These are phyloP conservation scores for Mycena latifolia DNA, from an alignment of 768 basidiomycete genomes.

Conservation along the genomic window DNA sequence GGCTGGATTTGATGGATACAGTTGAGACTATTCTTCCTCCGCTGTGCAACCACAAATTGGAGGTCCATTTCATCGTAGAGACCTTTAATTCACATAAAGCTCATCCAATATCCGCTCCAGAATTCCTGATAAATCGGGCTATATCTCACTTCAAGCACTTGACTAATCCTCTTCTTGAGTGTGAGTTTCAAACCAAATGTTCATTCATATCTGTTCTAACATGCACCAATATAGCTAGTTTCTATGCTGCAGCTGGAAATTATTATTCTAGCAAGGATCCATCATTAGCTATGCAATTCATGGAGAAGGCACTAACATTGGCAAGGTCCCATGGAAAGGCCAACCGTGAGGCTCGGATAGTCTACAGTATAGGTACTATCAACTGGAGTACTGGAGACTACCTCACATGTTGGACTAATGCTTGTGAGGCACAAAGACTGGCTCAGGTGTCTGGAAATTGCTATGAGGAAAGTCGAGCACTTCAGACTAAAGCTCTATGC, in stretches of 20 bases:
- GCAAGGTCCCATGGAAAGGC: background rate
- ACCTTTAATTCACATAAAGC: background rate
- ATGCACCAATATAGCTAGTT: no score
- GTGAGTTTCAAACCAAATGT: no score
- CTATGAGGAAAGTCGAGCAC: background rate
- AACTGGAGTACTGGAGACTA: background rate
- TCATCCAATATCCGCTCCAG: background rate
- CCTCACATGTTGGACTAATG: background rate
- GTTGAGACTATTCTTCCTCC: background rate
- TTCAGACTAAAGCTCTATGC: background rate
- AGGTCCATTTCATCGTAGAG: background rate
- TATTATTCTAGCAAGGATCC: background rate
- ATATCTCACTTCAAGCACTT: background rate
- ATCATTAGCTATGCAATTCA: background rate
- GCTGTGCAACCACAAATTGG: background rate
- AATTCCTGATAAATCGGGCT: background rate
- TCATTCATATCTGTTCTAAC: no score
- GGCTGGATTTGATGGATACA: background rate
- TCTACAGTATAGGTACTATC: background rate
- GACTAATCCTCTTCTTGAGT: background rate
- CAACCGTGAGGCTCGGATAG: no score
- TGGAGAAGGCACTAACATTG: background rate
- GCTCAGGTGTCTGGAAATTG: background rate
- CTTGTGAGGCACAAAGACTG: background rate
- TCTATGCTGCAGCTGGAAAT: background rate